These are phyloP conservation scores for Ophiostoma fasciatum DNA, from an alignment of 2,329 filamentous ascomycete species.

Conservation along the genomic window DNA sequence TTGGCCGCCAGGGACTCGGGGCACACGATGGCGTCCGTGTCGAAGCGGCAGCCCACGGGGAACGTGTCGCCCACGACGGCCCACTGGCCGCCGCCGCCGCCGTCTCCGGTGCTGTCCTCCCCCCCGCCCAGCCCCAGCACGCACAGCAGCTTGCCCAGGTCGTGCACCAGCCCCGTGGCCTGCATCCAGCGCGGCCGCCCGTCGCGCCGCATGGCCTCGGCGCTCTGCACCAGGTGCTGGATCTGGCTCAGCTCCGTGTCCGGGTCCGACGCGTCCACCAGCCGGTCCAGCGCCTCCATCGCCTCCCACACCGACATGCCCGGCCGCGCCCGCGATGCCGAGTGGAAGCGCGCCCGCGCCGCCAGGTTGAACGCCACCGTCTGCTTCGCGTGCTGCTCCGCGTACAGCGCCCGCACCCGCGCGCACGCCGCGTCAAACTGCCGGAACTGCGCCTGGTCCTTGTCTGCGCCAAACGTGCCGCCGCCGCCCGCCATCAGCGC, in stretches of 20 bases:
- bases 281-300: constrained; percentile 81
- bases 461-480: too few relatives aligned
- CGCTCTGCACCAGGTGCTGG: constrained; percentile 75
- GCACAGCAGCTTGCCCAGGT: constrained; percentile 66
- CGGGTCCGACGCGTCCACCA: constrained; percentile 83
- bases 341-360: constrained; percentile 57
- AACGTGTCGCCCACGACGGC: constrained; percentile 84
- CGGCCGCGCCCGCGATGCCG: constrained; percentile 43
- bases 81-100: constrained; percentile 78
- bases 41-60: constrained; percentile 62
- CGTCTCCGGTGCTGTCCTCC: too few relatives aligned
- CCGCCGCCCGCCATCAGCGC: too few relatives aligned
- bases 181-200: constrained; percentile 76
- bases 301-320: constrained; percentile 83
- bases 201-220: constrained; percentile 78
- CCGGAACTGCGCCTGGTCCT: constrained; percentile 27
- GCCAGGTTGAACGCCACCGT: constrained; percentile 74
- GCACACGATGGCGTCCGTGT: constrained; percentile 59
- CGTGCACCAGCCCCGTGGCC: constrained; percentile 62
- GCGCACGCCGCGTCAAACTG: constrained; percentile 75
- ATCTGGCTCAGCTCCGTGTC: constrained; percentile 81
- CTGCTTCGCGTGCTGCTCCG: constrained; percentile 55
- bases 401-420: constrained; percentile 77
- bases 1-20: constrained; percentile 63
- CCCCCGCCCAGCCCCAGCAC: too few relatives aligned